These are phyloP conservation scores for Boehmeria nivea DNA, from an alignment of 306 rosid species.

Conservation along the genomic window DNA sequence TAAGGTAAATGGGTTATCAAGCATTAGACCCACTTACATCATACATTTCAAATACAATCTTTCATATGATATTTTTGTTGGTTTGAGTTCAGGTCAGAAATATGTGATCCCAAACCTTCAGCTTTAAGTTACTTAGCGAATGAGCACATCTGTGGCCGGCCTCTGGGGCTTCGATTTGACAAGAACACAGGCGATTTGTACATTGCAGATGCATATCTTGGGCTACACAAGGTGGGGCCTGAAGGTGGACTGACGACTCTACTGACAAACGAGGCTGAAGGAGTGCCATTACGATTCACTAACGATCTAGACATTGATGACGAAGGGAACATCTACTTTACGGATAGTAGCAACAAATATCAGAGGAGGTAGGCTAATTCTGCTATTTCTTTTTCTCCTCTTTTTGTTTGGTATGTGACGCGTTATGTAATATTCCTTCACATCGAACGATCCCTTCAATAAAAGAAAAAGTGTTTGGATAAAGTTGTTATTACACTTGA, in stretches of 20 bases:
- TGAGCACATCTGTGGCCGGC: conserved; percentile 96
- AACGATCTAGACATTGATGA: conserved; percentile 81
- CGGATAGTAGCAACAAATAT: conserved; percentile 68
- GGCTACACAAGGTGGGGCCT: conserved; percentile 79
- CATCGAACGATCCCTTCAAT: too few relatives aligned
- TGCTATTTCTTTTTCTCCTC: too few relatives aligned
- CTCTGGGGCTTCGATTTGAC: conserved; percentile 85
- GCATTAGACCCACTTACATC: too few relatives aligned
- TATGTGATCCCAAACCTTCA: conserved; percentile 67
- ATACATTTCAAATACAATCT: too few relatives aligned
- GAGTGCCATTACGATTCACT: conserved; percentile 61
- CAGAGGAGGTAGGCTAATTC: conserved; percentile 56
- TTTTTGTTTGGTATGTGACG: too few relatives aligned
- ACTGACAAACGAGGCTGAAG: conserved; percentile 81
- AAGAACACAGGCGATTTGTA: conserved; percentile 87
- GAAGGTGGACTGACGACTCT: conserved; percentile 85
- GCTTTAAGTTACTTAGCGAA: conserved; percentile 59
- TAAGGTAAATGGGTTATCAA: too few relatives aligned
- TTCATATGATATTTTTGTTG: conserved; percentile 8
- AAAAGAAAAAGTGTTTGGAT: too few relatives aligned
- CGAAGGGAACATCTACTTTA: conserved; percentile 81
- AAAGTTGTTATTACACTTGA: too few relatives aligned
- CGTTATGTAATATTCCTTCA: too few relatives aligned
- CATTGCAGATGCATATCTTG: conserved; percentile 90
- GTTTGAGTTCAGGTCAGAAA: conserved; percentile 49